phyloP scores from a whole-genome alignment of 2,329 filamentous ascomycete species.

The Epichloe uncinata region DNA sequence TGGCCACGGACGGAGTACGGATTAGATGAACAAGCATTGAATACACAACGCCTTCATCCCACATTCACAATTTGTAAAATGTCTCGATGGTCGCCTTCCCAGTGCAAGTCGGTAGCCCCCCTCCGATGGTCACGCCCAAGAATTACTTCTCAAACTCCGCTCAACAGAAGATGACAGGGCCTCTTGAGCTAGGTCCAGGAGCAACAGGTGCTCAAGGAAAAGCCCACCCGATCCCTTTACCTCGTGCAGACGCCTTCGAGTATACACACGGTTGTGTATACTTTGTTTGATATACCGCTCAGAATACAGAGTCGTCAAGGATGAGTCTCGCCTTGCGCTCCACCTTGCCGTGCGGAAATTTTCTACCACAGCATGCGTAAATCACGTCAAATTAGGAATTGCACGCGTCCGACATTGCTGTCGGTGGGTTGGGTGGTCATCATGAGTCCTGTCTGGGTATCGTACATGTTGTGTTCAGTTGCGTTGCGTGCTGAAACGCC shows the following conservation, averaged over 20 bases:
- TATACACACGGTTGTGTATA: neutral
- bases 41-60: too few relatives aligned
- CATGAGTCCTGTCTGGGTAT: neutral
- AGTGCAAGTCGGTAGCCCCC: constrained; percentile 17
- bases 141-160: neutral
- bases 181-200: constrained; percentile 16
- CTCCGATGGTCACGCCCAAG: constrained; percentile 8
- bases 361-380: neutral
- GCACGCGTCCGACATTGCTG: neutral
- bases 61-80: constrained; percentile 12
- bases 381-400: neutral
- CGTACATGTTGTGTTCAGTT: constrained; percentile 7
- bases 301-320: constrained; percentile 66
- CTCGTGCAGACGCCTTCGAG: constrained; percentile 11
- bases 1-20: too few relatives aligned
- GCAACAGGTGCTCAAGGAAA: constrained; percentile 31
- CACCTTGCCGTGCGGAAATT: constrained; percentile 55
- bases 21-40: too few relatives aligned
- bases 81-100: constrained; percentile 30
- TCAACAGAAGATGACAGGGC: constrained; percentile 2
- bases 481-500: neutral
- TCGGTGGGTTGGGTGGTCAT: neutral
- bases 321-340: constrained; percentile 63
- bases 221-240: constrained; percentile 22
- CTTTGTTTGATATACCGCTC: constrained; percentile 47